Base-by-base conservation (phyloP, 371 early-diverging fungal species). In the Mucor sp. region DNA sequence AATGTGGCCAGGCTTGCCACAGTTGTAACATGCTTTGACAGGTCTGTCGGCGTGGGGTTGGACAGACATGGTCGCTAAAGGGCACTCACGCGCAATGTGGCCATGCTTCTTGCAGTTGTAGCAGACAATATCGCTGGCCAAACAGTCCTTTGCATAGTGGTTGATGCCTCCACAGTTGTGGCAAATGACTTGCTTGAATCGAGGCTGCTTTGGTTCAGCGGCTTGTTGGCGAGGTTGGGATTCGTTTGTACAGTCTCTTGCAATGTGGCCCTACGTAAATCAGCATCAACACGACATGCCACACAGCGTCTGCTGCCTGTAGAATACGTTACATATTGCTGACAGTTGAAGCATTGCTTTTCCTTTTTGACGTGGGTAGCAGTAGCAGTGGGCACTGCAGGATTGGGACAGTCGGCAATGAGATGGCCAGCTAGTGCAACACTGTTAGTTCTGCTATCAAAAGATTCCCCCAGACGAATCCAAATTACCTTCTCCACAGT, bases 81-180 rank as follows among this genome's bases (percentile, higher is more conserved):
- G 72, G 55, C 87, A 87, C 14, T 85, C 80, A 65, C 87, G 85
- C 37, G 85, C 83, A 62, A 87, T 71, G 60, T 89, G 89, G 0
- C 89, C 89, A 66, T 82, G 84, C 39, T 79, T 79, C 30, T 79
- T 77, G 41, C 89, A 89, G 57, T 83, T 82, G 62, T 84, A 87
- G 66, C 89, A 89, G 58, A 86, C 82, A 47, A 84, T 78, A 35
- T 67, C 77, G 32, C 65, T 82, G n/a, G 88, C 89, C 70, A 83
- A 81, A 72, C 89, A 89, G 57, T 89, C 87, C 44, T 84, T 82
- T 23, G 89, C 87, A 74, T 79, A 86, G 64, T 89, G 89, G 60
- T 89, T 89, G 57, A 61, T 60, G 58, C 77, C 74, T 50, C 88
- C 85, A 60, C 89, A 89, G 57, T 86, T 82, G 72, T 85, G 83